phyloP scores from a whole-genome alignment of 2,329 filamentous ascomycete species.

The Dryadomyces sulphureus region DNA sequence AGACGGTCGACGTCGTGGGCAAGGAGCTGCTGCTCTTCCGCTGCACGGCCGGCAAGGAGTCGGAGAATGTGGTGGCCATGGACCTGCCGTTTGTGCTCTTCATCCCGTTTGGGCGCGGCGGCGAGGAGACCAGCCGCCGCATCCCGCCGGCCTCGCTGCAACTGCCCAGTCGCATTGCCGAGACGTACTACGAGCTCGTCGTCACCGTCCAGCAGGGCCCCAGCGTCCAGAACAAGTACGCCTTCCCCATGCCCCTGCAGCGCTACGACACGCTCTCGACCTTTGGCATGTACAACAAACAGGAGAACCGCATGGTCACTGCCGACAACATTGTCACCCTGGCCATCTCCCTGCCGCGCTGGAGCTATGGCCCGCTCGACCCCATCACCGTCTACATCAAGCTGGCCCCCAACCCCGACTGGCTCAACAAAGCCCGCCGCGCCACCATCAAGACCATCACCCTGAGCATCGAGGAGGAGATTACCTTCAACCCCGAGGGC shows the following conservation, averaged over 20 bases:
- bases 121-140: conserved; percentile 75
- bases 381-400: conserved; percentile 95
- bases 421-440: conserved; percentile 76
- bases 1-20: conserved; percentile 82
- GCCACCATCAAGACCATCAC: conserved; percentile 93
- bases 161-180: conserved; percentile 80
- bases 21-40: conserved; percentile 90
- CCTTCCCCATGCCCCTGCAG: conserved; percentile 78
- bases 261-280: conserved; percentile 95
- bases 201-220: conserved; percentile 89
- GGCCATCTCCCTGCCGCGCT: conserved; percentile 80
- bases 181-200: conserved; percentile 93
- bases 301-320: conserved; percentile 72
- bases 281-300: conserved; percentile 98
- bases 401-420: conserved; percentile 80
- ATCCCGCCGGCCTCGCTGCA: conserved; percentile 88
- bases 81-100: conserved; percentile 95
- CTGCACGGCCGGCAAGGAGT: conserved; percentile 69
- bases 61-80: conserved; percentile 85
- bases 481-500: conserved; percentile 96
- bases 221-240: conserved; percentile 74
- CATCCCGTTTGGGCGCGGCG: conserved; percentile 85
- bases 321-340: conserved; percentile 84
- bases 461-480: conserved; percentile 88
- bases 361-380: conserved; percentile 92